A percentile compares a stretch with the other conserved stretches of the same genome.
phyloP scores from a whole-genome alignment of 1,284 basidiomycete species.

The Puccinia coronata region DNA sequence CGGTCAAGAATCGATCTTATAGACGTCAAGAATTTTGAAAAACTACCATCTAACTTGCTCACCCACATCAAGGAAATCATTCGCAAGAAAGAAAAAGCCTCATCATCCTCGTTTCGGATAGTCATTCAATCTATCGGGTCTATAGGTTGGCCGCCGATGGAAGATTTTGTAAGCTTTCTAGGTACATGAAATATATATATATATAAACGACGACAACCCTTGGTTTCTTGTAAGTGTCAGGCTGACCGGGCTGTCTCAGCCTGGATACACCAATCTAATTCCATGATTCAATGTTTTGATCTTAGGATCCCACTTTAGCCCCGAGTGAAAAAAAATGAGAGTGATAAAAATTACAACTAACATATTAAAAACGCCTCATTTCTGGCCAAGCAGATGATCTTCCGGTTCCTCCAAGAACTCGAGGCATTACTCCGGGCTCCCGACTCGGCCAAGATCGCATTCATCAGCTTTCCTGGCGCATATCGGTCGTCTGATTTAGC shows the following conservation, averaged over 20 bases:
- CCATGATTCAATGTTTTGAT: not conserved
- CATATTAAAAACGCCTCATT: not conserved
- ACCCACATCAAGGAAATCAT: not conserved
- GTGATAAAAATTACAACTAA: not conserved
- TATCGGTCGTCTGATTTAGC: conserved; percentile 18
- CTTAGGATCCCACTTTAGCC: not conserved
- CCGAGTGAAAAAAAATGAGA: not conserved
- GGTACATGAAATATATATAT: not conserved
- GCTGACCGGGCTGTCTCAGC: not conserved
- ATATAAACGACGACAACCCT: too few relatives aligned
- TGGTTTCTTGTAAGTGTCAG: not conserved
- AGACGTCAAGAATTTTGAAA: conserved; percentile 10
- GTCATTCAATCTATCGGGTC: conserved; percentile 39
- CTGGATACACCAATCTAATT: not conserved
- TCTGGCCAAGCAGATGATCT: conserved; percentile 26
- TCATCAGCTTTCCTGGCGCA: conserved; percentile 37
- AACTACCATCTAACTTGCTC: not conserved
- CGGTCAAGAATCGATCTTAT: conserved; percentile 2
- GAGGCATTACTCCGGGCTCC: conserved; percentile 13
- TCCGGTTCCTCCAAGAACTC: conserved; percentile 29
- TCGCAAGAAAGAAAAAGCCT: not conserved
- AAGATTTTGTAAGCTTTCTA: conserved; percentile 14
- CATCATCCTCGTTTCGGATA: conserved; percentile 32
- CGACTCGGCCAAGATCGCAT: not conserved
- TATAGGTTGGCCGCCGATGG: conserved; percentile 30